These are phyloP conservation scores for Debaryomyces robertsiae DNA, from an alignment of 1,139 yeast species.

Conservation along the genomic window DNA sequence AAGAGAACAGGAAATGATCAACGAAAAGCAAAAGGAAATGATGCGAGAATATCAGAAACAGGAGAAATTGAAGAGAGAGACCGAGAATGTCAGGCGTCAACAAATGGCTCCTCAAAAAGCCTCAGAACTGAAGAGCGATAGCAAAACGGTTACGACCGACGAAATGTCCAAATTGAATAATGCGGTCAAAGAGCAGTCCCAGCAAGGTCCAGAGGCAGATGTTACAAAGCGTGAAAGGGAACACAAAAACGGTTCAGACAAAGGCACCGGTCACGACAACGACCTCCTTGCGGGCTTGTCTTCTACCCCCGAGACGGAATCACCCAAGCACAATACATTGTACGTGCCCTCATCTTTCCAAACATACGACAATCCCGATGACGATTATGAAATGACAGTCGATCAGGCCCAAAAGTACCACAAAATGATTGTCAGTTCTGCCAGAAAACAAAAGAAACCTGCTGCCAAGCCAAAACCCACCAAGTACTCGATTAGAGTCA, in stretches of 20 bases:
- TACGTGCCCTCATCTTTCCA: constrained; percentile 23
- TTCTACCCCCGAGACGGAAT: no score
- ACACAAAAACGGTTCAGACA: no score
- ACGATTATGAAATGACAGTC: constrained; percentile 53
- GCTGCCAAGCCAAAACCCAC: constrained; percentile 20
- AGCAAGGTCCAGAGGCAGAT: no score
- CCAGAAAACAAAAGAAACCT: constrained; percentile 19
- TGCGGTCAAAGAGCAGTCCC: background rate
- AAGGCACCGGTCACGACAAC: no score
- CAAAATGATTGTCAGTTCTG: constrained; percentile 43
- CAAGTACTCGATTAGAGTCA: constrained; percentile 44
- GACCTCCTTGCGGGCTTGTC: no score
- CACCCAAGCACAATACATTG: constrained; percentile 12
- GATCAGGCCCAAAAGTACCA: constrained; percentile 58
- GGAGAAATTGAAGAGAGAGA: constrained; percentile 3
- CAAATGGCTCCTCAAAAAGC: no score
- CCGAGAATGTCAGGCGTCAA: background rate
- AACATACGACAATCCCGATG: constrained; percentile 45
- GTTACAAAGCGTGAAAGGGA: no score
- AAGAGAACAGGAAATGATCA: constrained; percentile 14
- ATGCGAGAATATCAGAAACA: constrained; percentile 10
- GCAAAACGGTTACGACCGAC: background rate
- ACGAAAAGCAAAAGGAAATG: constrained; percentile 8
- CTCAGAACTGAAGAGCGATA: no score
- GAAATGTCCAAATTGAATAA: no score